Conservation (phyloP, 352 stramenopile species). For the Plasmopara viticola region DNA sequence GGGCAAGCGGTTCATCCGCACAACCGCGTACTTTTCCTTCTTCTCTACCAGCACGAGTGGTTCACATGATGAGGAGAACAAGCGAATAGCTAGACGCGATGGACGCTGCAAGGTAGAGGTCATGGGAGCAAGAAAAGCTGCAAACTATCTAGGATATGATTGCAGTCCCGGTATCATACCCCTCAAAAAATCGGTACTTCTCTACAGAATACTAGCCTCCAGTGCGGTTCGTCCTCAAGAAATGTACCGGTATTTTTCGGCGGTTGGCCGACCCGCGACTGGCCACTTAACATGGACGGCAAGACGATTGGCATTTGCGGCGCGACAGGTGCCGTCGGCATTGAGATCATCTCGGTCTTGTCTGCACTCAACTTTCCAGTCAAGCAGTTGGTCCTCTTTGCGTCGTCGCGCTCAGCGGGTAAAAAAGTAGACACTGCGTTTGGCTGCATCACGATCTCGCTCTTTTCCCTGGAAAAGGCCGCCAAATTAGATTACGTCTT, state of each 20-base stretch:
- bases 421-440: slow-evolving; percentile 87
- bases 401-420: slow-evolving; percentile 89
- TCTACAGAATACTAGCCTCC: too few relatives aligned
- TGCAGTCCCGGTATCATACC: too few relatives aligned
- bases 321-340: slow-evolving; percentile 92
- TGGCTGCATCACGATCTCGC: slow-evolving; percentile 90
- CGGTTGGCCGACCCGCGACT: too few relatives aligned
- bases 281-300: slow-evolving; percentile 9
- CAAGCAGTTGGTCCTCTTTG: slow-evolving; percentile 92
- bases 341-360: slow-evolving; percentile 94
- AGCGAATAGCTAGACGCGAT: slow-evolving; percentile 6
- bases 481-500: slow-evolving; percentile 95
- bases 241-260: too few relatives aligned
- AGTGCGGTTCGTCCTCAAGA: too few relatives aligned
- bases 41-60: slow-evolving; percentile 71
- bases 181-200: too few relatives aligned
- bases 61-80: slow-evolving; percentile 30
- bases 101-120: slow-evolving; percentile 8
- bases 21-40: slow-evolving; percentile 63
- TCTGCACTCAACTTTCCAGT: slow-evolving; percentile 84
- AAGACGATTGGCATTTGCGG: slow-evolving; percentile 79
- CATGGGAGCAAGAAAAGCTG: neutral
- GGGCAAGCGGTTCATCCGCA: slow-evolving; percentile 71
- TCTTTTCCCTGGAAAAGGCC: slow-evolving; percentile 92
- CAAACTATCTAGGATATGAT: too few relatives aligned